Evolutionary conservation across 2,329 filamentous ascomycete species (phyloP), one percentile per base, ranked within the genome.

Genomic region (Fusarium xylarioides): DNA sequence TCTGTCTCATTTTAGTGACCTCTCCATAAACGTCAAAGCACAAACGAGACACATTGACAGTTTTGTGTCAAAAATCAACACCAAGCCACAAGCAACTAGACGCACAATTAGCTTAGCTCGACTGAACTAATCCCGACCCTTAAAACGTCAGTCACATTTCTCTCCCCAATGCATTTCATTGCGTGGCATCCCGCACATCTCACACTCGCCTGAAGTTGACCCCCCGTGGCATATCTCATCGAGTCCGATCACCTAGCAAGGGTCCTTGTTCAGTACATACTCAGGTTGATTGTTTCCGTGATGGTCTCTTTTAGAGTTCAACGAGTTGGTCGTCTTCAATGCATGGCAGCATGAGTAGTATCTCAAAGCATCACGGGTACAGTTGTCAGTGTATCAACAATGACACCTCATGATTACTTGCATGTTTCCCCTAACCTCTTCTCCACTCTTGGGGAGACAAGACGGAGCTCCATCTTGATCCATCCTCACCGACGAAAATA

Each of bases 201-300:
- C 70, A 54, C 68, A 73, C 46, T 35, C 40, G 56, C 57, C 35
- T 26, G 21, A 34, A 42, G 58, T 40, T 71, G 66, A 70, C 46
- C 43, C 43, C 53, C 66, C 42, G 49, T 74, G 61, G 47, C 70
- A 59, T 71, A 74, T 74, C 59, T 72, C 40, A 72, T 73, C 46
- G 64, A 54, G 62, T 71, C 53, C 68, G 53, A 71, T 63, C 52
- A 70, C 53, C 61, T 73, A 38, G 47, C 66, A 50, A 59, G 70
- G 70, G 59, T n/a, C 61, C 60, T 53, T 58, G 70, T 60, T 40
- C 14, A 32, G 16, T 46, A 28, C 26, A 28, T 28, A 19, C 47
- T 37, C 26, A 47, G 28, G 40, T 50, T 44, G 44, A 37, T 43
- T 55, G 35, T 34, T 57, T 70, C 57, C 26, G 38, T 40, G 16